phyloP scores from a whole-genome alignment of 73 alveolate genomes.

The Symbiodinium pilosum region DNA sequence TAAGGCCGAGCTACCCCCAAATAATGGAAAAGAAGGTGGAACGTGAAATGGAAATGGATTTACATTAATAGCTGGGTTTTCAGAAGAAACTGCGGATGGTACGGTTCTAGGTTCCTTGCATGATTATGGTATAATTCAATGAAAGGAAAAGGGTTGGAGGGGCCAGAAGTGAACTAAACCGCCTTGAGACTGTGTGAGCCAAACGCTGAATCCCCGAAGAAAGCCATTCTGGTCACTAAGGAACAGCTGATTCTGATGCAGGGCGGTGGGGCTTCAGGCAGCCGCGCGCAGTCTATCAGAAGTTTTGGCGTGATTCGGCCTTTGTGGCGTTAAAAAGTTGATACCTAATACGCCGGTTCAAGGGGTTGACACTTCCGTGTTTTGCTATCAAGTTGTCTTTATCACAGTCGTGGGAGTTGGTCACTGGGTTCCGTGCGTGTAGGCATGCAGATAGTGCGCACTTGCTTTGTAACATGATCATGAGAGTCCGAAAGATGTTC shows the following conservation, averaged over 20 bases:
- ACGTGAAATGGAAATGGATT: too few relatives aligned
- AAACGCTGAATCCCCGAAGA: not conserved
- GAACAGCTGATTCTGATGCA: not conserved
- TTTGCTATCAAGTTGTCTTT: not conserved
- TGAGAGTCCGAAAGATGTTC: constrained; percentile 3
- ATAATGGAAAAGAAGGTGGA: too few relatives aligned
- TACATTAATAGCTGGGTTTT: too few relatives aligned
- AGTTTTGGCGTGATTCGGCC: not conserved
- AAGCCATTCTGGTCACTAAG: not conserved
- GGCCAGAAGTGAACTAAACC: not conserved
- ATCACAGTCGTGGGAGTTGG: not conserved
- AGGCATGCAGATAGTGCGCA: not conserved
- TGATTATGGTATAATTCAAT: not conserved
- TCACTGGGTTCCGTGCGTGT: not conserved
- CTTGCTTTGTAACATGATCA: not conserved
- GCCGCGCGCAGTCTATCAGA: not conserved
- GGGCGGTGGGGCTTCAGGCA: constrained; percentile 5
- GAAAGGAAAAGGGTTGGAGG: not conserved
- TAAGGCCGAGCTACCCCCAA: too few relatives aligned
- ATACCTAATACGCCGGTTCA: not conserved
- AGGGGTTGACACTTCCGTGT: not conserved
- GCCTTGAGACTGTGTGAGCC: not conserved
- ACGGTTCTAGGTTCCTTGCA: not conserved
- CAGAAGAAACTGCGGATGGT: too few relatives aligned
- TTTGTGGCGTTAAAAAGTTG: not conserved